phyloP scores from a whole-genome alignment of 2,329 filamentous ascomycete genomes.

The Ustulina deusta region DNA sequence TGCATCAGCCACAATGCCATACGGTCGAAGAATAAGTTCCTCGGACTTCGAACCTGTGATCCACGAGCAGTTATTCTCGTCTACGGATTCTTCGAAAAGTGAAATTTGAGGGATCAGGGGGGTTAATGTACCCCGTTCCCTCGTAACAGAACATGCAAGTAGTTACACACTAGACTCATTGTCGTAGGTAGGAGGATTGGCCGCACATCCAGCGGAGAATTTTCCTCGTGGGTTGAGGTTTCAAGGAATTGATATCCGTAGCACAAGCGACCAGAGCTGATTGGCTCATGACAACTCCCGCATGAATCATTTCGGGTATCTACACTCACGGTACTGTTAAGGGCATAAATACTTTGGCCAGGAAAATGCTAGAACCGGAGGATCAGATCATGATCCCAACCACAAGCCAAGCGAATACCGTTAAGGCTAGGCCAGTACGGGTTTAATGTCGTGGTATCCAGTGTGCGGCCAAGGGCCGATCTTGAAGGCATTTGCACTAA shows the following conservation, averaged over 20 bases:
- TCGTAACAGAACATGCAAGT: slow-evolving; percentile 18
- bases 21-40: slow-evolving; percentile 8
- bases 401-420: slow-evolving; percentile 1
- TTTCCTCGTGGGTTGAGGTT: slow-evolving; percentile 38
- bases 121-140: slow-evolving; percentile 4
- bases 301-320: slow-evolving; percentile 25
- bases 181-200: slow-evolving; percentile 30
- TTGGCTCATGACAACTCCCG: slow-evolving; percentile 16
- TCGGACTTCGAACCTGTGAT: slow-evolving; percentile 30
- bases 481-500: slow-evolving; percentile 1
- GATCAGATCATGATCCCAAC: slow-evolving; percentile 24
- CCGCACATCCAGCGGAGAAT: slow-evolving; percentile 40
- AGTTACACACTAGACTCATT: slow-evolving; percentile 15
- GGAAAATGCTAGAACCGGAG: background rate
- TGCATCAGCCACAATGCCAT: slow-evolving; percentile 28
- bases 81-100: background rate
- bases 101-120: background rate
- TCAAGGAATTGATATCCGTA: slow-evolving; percentile 20
- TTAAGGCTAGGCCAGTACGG: background rate
- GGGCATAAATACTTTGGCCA: slow-evolving; percentile 22
- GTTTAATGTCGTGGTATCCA: background rate
- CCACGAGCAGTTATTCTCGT: slow-evolving; percentile 9
- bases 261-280: slow-evolving; percentile 9
- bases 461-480: slow-evolving; percentile 15
- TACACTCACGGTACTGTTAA: slow-evolving; percentile 14